Evolutionary conservation across 2,329 filamentous ascomycete species (phyloP), one percentile per base, ranked within the genome.

Genomic region (Xylogone sp.): DNA sequence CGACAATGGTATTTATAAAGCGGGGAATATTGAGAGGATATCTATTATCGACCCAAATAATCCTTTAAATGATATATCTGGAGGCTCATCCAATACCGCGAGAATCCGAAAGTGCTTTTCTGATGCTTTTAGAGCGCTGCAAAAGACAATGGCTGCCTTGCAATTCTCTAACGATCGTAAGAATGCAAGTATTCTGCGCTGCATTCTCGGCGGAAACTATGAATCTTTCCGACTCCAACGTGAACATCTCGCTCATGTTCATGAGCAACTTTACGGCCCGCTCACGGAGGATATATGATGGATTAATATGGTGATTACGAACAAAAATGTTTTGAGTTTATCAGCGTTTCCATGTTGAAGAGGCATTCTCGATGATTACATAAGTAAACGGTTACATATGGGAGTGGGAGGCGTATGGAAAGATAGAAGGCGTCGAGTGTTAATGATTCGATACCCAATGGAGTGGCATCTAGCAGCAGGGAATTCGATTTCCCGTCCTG

Each of bases 21-120:
- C 66, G 24, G 67, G 65, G 62, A 84, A 85, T 62, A 69, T 68
- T 13, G 77, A 86, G 47, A 83, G 90, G 1, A 76, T 99, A 1
- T 88, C 87, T 8, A 96, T 99, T 61, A 87, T 96, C 53, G 94
- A 99, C 64, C 94, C 94, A 0, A 96, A 97, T 68, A 88, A 89
- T 53, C 68, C 81, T 0, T 73, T 78, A 21, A 97, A 97, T 66
- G 94, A 99, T 63, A 94, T 99, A 21, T 86, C 94, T 0, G 91
- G 91, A 9, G 92, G 92, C 9, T 94, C 91, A 0, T 79, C 75
- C 44, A 87, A 89, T 58, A 88, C 87, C 7, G 58, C 69, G 0
- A 73, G 80, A 8, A 88, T 97, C 46, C 73, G 89, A 57, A 66
- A 75, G n/a, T 75, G 78, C 12, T 97, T 99, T 67, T 73, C 79